Base-by-base conservation (phyloP, 805 yeast species). In the Teunomyces gatunensis region DNA sequence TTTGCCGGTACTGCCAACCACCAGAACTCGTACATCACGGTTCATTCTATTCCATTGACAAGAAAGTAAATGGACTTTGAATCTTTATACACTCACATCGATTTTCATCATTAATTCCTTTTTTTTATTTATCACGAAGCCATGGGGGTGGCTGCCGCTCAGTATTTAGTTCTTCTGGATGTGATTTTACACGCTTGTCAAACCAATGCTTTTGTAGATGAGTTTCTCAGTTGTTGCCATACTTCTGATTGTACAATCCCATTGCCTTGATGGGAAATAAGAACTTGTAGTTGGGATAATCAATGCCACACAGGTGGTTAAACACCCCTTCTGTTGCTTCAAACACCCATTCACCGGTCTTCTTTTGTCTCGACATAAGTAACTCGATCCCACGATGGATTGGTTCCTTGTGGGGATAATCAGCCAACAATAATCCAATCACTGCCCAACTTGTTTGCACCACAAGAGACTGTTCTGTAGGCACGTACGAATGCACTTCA, bases 401-500 rank as follows among this genome's bases (percentile, higher is more conserved):
- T 1, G 85, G 80, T 4, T 67, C 64, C 47, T 69, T 69, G 45
- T 89, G 72, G 0, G 98, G 98, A 58, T 89, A 94, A 32, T 82
- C 76, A 0, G 95, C 96, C 42, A 89, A 64, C 20, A 94, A 54
- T 44, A 94, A 73, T 0, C 92, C 96, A 53, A 94, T 86, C 5
- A 87, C 56, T 0, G 86, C 95, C 99, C 99, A 94, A 0, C 97
- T 78, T 0, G 98, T 90, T 62, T 91, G 97, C 1, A 92, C 96
- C 0, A 85, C 85, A 44, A 85, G 74, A 1, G 96, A 82, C 20
- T 72, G 73, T 2, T 71, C 69, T 11, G 81, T 78, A 39, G 83
- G 81, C 2, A 91, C 87, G 64, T 90, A 92, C 0, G 84, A 74
- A 50, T 79, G 82, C 0, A 91, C 77, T 61, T 92, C 98, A 58